phyloP scores from a whole-genome alignment of 1,284 basidiomycete species.

The Quambalaria eucalypti region DNA sequence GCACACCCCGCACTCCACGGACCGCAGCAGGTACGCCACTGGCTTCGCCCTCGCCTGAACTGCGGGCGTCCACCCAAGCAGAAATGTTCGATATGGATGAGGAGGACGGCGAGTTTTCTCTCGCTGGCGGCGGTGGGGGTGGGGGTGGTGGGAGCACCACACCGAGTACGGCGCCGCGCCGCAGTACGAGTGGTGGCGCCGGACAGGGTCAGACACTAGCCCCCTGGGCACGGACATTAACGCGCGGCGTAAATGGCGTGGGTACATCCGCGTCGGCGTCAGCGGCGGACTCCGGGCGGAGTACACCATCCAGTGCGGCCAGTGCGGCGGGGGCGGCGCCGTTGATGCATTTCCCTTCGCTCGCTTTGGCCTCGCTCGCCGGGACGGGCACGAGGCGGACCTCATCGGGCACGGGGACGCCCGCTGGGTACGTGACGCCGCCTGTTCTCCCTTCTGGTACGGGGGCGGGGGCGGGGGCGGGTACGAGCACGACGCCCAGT shows the following conservation, averaged over 20 bases:
- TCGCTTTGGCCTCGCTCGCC: no score
- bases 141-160: neutral
- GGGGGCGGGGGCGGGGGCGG: no score
- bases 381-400: no score
- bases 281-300: neutral
- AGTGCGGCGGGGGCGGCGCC: no score
- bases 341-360: no score
- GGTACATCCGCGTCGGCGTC: neutral
- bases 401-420: no score
- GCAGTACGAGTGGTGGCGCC: neutral
- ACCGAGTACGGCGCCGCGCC: neutral
- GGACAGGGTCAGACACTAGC: neutral
- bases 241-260: no score
- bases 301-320: no score
- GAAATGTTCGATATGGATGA: slow-evolving; percentile 1
- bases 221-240: no score
- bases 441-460: no score
- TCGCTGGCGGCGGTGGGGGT: neutral
- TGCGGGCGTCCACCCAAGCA: neutral
- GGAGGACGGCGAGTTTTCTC: neutral
- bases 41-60: neutral
- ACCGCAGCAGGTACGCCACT: neutral
- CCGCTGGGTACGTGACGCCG: no score
- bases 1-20: neutral
- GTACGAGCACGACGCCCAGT: no score